Evolutionary conservation across 75 land plant genomes (phyloP).

Genomic region (Ceratopteris richardii): DNA sequence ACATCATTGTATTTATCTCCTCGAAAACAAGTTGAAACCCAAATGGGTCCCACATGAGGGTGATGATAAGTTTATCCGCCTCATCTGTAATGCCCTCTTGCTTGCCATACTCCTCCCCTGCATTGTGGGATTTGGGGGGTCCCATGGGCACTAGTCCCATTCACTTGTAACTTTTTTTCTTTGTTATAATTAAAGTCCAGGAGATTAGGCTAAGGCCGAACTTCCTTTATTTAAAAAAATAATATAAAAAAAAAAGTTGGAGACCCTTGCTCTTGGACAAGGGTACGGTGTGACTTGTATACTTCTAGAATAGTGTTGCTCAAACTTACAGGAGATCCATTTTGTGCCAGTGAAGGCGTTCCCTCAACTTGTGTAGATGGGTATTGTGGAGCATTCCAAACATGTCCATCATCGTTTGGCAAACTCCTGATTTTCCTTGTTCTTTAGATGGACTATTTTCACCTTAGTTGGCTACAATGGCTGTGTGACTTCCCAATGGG

Average conservation of each 20-base stretch:
- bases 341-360: slow-evolving; percentile 8
- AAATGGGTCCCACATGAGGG: too few species aligned
- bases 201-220: too few species aligned
- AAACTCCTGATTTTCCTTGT: neutral
- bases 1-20: too few species aligned
- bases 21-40: too few species aligned
- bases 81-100: too few species aligned
- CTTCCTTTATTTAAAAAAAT: too few species aligned
- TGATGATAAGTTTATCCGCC: too few species aligned
- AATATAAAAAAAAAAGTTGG: slow-evolving; percentile 1
- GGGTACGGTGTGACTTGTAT: slow-evolving; percentile 34
- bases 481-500: slow-evolving; percentile 16
- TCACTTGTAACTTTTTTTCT: too few species aligned
- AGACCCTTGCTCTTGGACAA: slow-evolving; percentile 51
- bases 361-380: neutral
- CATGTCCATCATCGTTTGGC: slow-evolving; percentile 10
- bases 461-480: neutral
- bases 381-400: slow-evolving; percentile 12
- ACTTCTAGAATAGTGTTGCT: slow-evolving; percentile 22
- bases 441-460: neutral
- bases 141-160: too few species aligned
- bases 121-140: too few species aligned
- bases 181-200: too few species aligned
- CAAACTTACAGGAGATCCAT: slow-evolving; percentile 23
- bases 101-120: too few species aligned